Evolutionary conservation across 306 rosid species (phyloP), one percentile per base, ranked within the genome.

Genomic region (Gynostemma pentaphyllum): DNA sequence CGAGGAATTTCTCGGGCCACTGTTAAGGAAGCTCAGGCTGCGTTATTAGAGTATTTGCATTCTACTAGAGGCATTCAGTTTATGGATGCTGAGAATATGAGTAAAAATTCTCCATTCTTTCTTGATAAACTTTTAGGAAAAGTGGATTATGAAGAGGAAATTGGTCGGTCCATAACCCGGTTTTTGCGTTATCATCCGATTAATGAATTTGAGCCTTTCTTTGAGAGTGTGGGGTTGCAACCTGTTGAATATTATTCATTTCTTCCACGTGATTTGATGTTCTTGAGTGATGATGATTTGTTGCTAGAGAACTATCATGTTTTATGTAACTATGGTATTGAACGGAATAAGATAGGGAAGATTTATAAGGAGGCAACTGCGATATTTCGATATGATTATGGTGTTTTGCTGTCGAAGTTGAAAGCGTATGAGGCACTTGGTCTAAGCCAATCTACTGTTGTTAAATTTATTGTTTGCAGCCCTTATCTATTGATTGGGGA

Each of bases 161-260:
- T 75, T 8, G 78, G 66, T 30, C 54, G 70, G 39, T 74, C 82
- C 2, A 41, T 82, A 44, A 9, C 80, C 14, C 75, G 88, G 19
- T 76, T 78, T 39, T 72, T 90, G 34, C 74, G 88, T 16, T 85
- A 87, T 67, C 81, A 90, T 60, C 97, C 97, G 14, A 68, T 90
- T 66, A 87, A 90, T 51, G 97, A 90, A 48, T 90, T 90, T 40
- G 95, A 87, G 47, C 94, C 88, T 45, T 90, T 90, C 65, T 85
- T 90, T 30, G 97, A 90, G 79, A 87, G 94, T 73, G 46, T 76
- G 62, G 97, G 95, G 18, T 77, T 90, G 78, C 74, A 75, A 45
- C 90, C 95, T 70, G 73, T 79, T 0, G 94, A 90, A 54, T 90
- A 79, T 62, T 66, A 22, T 14, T 62, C 72, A 26, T 61, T 87